These are phyloP conservation scores for Saprolegnia parasitica DNA, from an alignment of 352 stramenopile species.

Conservation along the genomic window DNA sequence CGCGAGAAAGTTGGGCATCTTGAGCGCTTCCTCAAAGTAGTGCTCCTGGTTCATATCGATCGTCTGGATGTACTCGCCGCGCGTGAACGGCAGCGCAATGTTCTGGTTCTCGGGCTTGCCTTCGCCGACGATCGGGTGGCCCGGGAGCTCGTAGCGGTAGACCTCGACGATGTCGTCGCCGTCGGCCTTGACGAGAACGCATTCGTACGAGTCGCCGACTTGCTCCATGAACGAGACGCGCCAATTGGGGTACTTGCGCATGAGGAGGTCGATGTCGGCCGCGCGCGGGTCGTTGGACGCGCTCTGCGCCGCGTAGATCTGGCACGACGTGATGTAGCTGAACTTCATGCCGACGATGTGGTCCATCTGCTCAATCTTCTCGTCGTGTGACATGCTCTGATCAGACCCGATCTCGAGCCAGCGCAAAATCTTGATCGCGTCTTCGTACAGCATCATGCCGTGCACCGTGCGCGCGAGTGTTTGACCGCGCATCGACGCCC, in stretches of 20 bases:
- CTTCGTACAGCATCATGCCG: constrained; percentile 88
- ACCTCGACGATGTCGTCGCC: constrained; percentile 79
- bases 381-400: constrained; percentile 72
- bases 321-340: constrained; percentile 83
- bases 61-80: constrained; percentile 82
- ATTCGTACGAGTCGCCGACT: constrained; percentile 53
- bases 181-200: constrained; percentile 77
- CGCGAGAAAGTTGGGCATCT: constrained; percentile 84
- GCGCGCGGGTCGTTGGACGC: constrained; percentile 60
- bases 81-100: constrained; percentile 77
- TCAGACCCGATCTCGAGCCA: constrained; percentile 84
- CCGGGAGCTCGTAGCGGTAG: constrained; percentile 81
- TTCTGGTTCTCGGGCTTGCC: constrained; percentile 88
- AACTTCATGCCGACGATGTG: constrained; percentile 83
- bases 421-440: constrained; percentile 73
- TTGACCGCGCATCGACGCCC: constrained; percentile 79
- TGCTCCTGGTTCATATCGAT: constrained; percentile 91
- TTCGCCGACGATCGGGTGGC: constrained; percentile 84
- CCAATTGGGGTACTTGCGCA: constrained; percentile 85
- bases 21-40: constrained; percentile 84
- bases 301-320: constrained; percentile 82
- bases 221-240: constrained; percentile 84
- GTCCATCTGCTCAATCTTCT: constrained; percentile 89
- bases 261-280: constrained; percentile 86
- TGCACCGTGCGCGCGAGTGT: constrained; percentile 83